A percentile compares a stretch with the other conserved stretches of the same genome.
phyloP scores from a whole-genome alignment of 495 filamentous ascomycete species.

The Trichocladium antarcticum region DNA sequence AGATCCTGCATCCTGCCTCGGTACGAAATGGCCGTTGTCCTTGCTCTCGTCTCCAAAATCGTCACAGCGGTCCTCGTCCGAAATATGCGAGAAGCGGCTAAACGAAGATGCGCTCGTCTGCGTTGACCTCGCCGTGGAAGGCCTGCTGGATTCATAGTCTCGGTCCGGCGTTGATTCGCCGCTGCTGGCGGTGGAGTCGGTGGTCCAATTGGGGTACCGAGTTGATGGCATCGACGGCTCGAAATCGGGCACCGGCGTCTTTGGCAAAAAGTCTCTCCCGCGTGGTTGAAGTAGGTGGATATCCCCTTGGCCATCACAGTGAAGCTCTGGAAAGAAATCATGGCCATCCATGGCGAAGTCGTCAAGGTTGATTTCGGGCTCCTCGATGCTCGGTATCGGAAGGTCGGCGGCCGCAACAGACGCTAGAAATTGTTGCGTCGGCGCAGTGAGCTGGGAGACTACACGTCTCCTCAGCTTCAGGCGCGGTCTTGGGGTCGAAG shows the following conservation, averaged over 20 bases:
- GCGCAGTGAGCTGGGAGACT: slow-evolving; percentile 37
- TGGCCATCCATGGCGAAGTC: slow-evolving; percentile 28
- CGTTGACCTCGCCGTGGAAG: slow-evolving; percentile 40
- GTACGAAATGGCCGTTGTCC: slow-evolving; percentile 16
- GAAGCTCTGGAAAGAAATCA: slow-evolving; percentile 18
- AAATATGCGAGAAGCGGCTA: slow-evolving; percentile 37
- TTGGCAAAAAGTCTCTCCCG: slow-evolving; percentile 30
- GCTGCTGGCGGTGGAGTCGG: slow-evolving; percentile 34
- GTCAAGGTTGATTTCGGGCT: slow-evolving; percentile 20
- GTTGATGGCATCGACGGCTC: slow-evolving; percentile 23
- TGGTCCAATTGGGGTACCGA: slow-evolving; percentile 39
- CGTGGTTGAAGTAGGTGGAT: slow-evolving; percentile 23
- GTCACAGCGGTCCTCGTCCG: slow-evolving; percentile 37
- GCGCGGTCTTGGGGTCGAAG: slow-evolving; percentile 35
- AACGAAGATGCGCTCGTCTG: slow-evolving; percentile 40
- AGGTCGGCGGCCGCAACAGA: slow-evolving; percentile 46
- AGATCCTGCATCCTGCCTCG: slow-evolving; percentile 4
- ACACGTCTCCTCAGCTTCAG: slow-evolving; percentile 39
- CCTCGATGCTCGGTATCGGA: slow-evolving; percentile 46
- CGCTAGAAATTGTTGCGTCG: slow-evolving; percentile 46
- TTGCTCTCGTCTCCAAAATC: slow-evolving; percentile 28
- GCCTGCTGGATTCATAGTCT: slow-evolving; percentile 42
- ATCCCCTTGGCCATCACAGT: slow-evolving; percentile 23
- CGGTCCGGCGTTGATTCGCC: slow-evolving; percentile 36
- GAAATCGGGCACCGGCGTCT: slow-evolving; percentile 35